These are phyloP conservation scores for Pythium phragmiticola DNA, from an alignment of 352 stramenopile genomes.

Conservation along the genomic window DNA sequence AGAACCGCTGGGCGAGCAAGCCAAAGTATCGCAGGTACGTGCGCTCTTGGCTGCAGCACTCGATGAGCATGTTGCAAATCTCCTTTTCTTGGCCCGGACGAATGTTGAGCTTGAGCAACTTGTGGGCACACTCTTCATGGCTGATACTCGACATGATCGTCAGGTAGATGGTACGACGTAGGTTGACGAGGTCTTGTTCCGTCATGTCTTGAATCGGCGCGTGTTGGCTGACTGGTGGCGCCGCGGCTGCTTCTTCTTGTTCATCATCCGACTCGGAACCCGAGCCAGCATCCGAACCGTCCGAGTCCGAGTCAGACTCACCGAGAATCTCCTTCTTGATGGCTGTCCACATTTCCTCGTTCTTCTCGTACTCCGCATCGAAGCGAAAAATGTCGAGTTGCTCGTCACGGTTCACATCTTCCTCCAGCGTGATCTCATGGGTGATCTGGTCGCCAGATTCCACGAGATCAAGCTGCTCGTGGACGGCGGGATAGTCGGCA, in stretches of 20 bases:
- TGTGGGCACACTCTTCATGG: constrained; percentile 99
- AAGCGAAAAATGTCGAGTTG: constrained; percentile 95
- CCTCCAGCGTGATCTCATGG: constrained; percentile 96
- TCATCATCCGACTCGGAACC: constrained; percentile 55
- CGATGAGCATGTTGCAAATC: constrained; percentile 99
- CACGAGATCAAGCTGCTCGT: constrained; percentile 96
- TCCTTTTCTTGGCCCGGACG: constrained; percentile 95
- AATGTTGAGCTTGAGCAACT: constrained; percentile 98
- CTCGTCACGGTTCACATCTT: constrained; percentile 96
- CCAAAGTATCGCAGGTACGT: constrained; percentile 98
- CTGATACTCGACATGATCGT: constrained; percentile 99
- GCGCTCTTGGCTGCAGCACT: constrained; percentile 98
- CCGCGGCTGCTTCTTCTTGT: constrained; percentile 31
- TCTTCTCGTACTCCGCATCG: constrained; percentile 95
- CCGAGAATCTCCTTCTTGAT: constrained; percentile 98
- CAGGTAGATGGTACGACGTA: constrained; percentile 98
- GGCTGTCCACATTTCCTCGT: constrained; percentile 94
- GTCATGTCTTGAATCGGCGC: constrained; percentile 94
- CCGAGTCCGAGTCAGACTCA: constrained; percentile 84
- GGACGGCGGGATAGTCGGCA: constrained; percentile 92
- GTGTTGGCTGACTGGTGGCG: constrained; percentile 21
- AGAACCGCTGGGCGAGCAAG: constrained; percentile 96
- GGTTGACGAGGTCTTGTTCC: constrained; percentile 97
- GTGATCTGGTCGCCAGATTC: constrained; percentile 99
- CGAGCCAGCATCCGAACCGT: constrained; percentile 22